Conservation (phyloP, 305 asterid species). For the Solanum hybrid region DNA sequence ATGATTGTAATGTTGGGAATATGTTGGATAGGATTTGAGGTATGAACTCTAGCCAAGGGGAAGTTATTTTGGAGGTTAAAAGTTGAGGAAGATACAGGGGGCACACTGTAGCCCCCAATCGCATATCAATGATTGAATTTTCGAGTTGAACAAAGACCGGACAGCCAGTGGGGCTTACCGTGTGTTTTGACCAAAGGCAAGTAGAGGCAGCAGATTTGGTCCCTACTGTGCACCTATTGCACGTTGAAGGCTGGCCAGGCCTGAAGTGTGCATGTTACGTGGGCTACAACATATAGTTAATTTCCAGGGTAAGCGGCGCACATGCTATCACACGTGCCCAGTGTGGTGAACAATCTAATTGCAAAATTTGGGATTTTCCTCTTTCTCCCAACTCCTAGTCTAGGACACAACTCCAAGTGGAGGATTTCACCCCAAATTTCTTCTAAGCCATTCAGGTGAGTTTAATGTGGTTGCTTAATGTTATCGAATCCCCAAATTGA, state of each 20-base stretch:
- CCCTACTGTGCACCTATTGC: neutral
- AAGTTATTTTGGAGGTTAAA: neutral
- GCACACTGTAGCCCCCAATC: neutral
- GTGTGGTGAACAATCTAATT: neutral
- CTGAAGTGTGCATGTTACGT: neutral
- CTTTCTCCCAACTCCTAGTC: neutral
- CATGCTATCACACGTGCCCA: neutral
- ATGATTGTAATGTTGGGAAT: neutral
- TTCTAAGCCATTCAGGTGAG: neutral
- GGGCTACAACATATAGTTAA: neutral
- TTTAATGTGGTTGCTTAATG: neutral
- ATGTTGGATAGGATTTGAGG: neutral
- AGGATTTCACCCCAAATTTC: neutral
- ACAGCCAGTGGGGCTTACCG: neutral
- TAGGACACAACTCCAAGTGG: neutral
- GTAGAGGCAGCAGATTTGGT: neutral
- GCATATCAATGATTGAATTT: neutral
- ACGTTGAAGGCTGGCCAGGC: neutral
- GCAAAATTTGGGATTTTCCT: neutral
- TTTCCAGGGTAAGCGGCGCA: neutral
- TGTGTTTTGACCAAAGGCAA: neutral
- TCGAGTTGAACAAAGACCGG: neutral
- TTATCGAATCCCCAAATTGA: neutral
- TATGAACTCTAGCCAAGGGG: neutral
- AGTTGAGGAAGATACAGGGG: neutral